A percentile compares a stretch with the other conserved stretches of the same genome.
phyloP scores from a whole-genome alignment of 345 rosid species.

The Lenwebbia sp. region DNA sequence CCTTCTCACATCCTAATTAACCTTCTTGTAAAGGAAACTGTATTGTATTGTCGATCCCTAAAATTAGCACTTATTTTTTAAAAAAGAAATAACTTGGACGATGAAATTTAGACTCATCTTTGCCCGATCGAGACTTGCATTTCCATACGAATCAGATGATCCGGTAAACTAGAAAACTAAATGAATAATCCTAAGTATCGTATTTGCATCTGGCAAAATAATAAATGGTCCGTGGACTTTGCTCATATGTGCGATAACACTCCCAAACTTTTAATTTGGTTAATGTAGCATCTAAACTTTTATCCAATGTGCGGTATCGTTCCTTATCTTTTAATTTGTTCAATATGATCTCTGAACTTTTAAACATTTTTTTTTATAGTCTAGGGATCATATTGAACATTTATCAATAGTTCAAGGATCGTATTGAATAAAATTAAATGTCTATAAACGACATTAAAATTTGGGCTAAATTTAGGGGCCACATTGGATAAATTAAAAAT shows the following conservation, averaged over 20 bases:
- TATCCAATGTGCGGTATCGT: fast-evolving
- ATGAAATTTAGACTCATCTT: fast-evolving
- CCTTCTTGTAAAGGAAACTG: neutral
- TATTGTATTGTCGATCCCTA: neutral
- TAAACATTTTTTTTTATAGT: too few species aligned
- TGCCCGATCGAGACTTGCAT: fast-evolving
- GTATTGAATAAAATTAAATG: too few species aligned
- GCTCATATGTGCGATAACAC: fast-evolving
- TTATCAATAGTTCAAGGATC: too few species aligned
- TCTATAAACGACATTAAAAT: too few species aligned
- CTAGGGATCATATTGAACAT: too few species aligned
- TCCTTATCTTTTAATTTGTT: neutral
- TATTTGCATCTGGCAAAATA: neutral
- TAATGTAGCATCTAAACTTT: neutral
- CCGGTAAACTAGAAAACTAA: neutral
- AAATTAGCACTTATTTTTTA: neutral
- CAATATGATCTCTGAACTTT: too few species aligned
- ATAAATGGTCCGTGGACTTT: fast-evolving
- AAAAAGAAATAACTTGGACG: neutral
- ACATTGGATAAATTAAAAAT: too few species aligned
- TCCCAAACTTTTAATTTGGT: neutral
- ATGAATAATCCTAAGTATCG: fast-evolving
- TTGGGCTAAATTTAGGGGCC: too few species aligned
- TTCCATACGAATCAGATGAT: neutral
- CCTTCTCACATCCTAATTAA: neutral